A percentile compares a stretch with the other conserved stretches of the same genome.
Evolutionary conservation across 2,329 filamentous ascomycete genomes (phyloP).

Genomic region (Cercospora citrullina): DNA sequence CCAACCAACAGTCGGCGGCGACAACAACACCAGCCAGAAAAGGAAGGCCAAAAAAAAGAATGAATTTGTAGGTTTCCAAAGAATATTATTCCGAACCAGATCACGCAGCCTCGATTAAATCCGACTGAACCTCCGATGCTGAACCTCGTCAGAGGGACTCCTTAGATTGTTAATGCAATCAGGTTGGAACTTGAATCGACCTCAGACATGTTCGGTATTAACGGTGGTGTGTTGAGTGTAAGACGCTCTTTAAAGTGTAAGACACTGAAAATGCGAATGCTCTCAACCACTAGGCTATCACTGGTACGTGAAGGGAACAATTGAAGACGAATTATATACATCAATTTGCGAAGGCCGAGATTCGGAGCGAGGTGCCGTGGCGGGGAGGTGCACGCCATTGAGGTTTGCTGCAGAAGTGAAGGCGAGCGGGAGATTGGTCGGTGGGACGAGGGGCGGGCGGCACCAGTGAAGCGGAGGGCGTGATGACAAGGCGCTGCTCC

Average conservation of each 20-base stretch:
- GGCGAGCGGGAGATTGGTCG: background rate
- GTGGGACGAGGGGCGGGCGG: background rate
- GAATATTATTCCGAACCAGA: background rate
- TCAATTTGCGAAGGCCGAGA: background rate
- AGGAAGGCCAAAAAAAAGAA: background rate
- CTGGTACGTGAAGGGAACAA: background rate
- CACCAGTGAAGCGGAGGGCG: background rate
- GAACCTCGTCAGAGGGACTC: constrained; percentile 5
- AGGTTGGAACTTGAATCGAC: constrained; percentile 6
- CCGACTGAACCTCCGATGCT: background rate
- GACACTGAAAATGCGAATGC: background rate
- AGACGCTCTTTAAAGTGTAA: background rate
- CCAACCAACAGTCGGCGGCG: background rate
- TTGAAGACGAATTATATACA: background rate
- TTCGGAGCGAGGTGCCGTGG: background rate
- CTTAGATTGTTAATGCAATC: background rate
- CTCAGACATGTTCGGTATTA: background rate
- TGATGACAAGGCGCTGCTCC: background rate
- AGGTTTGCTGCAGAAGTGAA: background rate
- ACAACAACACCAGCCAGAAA: background rate
- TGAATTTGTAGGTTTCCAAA: background rate
- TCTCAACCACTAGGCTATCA: background rate
- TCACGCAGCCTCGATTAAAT: background rate
- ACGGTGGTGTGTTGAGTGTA: constrained; percentile 4
- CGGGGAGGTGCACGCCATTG: background rate